Evolutionary conservation across 2,329 filamentous ascomycete genomes (phyloP).

Genomic region (Penicillium sp.): DNA sequence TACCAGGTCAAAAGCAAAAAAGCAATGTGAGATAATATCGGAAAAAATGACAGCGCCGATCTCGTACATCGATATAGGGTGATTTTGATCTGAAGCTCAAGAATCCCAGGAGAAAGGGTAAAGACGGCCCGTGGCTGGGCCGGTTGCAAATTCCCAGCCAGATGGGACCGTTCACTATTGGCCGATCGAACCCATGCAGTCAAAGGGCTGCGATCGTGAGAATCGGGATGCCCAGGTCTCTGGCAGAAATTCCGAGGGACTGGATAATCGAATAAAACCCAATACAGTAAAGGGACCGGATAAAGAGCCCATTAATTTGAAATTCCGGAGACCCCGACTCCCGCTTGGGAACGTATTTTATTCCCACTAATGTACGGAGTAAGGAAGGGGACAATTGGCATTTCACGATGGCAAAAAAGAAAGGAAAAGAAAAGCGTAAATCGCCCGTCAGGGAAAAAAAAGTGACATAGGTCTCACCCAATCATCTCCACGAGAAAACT

Average conservation of each 20-base stretch:
- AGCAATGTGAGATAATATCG: background rate
- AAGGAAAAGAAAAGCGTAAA: background rate
- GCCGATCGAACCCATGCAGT: slow-evolving; percentile 13
- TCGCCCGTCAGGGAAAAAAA: background rate
- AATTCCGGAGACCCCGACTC: background rate
- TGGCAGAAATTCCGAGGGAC: background rate
- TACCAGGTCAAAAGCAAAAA: background rate
- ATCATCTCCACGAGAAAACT: background rate
- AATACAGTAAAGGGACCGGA: background rate
- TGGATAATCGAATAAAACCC: background rate
- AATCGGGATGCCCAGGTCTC: background rate
- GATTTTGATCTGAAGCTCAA: background rate
- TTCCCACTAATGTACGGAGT: background rate
- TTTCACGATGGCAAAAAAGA: background rate
- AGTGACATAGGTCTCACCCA: background rate
- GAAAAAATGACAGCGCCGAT: background rate
- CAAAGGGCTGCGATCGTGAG: background rate
- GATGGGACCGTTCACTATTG: slow-evolving; percentile 33
- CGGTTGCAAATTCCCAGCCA: slow-evolving; percentile 29
- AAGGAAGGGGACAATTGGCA: background rate
- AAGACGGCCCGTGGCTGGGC: slow-evolving; percentile 21
- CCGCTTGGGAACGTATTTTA: background rate
- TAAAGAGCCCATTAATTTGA: background rate
- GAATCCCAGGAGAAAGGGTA: slow-evolving; percentile 18
- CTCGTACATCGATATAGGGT: background rate